Evolutionary conservation across 768 basidiomycete species (phyloP).

Genomic region (Auricularia auricula-judae): DNA sequence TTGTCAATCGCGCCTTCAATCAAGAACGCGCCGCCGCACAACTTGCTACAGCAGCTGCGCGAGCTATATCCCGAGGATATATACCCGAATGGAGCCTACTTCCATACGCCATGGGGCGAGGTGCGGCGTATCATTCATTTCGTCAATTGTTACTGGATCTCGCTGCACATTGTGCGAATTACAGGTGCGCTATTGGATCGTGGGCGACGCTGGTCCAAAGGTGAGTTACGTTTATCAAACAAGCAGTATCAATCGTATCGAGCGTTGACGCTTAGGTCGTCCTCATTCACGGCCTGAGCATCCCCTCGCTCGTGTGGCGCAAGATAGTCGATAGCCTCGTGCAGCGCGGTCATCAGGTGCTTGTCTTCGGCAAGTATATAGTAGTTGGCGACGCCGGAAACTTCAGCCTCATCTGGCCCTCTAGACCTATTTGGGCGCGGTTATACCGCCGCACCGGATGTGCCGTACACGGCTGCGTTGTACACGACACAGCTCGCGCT

Average conservation of each 20-base stretch:
- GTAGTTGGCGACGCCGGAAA: no score
- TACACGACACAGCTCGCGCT: conserved; percentile 71
- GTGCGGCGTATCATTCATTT: neutral
- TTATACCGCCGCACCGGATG: conserved; percentile 70
- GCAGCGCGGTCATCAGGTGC: conserved; percentile 56
- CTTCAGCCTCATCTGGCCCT: no score
- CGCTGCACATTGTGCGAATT: neutral
- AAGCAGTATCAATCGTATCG: no score
- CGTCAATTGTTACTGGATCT: neutral
- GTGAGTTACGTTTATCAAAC: neutral
- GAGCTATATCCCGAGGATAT: conserved; percentile 62
- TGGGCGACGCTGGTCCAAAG: conserved; percentile 32
- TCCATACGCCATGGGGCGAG: neutral
- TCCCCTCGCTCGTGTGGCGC: conserved; percentile 69
- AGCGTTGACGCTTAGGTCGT: conserved; percentile 37
- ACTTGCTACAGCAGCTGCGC: neutral
- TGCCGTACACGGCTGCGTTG: conserved; percentile 51
- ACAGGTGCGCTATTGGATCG: neutral
- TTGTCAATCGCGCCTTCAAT: neutral
- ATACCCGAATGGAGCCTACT: conserved; percentile 26
- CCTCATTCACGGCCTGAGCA: conserved; percentile 66
- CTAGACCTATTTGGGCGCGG: conserved; percentile 74
- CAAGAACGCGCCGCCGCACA: neutral
- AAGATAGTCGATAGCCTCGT: conserved; percentile 59
- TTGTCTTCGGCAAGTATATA: conserved; percentile 51